Conservation (phyloP, 371 early-diverging fungal genomes). For the Thermomucor indicae-seudaticae region DNA sequence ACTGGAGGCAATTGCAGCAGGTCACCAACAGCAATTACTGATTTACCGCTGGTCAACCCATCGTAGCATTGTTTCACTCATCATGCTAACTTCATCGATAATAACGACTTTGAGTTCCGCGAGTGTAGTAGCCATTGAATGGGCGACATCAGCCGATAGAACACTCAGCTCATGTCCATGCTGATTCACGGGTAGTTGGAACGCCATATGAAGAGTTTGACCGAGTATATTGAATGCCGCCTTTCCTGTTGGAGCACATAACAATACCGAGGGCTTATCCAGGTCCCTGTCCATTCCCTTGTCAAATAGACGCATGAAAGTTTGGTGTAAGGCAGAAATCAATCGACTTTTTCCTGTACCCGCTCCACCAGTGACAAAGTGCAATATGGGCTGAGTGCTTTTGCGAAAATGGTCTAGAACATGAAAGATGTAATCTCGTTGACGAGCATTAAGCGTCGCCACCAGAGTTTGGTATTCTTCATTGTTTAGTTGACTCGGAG, state of each 20-base stretch:
- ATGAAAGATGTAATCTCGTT: neutral
- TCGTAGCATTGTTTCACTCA: neutral
- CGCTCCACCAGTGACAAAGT: conserved; percentile 5
- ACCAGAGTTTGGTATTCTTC: neutral
- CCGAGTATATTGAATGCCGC: conserved; percentile 5
- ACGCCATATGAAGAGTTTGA: neutral
- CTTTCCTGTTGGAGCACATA: conserved; percentile 4
- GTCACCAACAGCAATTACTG: conserved; percentile 6
- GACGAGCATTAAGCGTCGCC: neutral
- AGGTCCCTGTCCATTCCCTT: neutral
- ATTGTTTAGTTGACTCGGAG: neutral
- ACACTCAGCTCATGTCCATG: neutral
- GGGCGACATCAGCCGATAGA: neutral
- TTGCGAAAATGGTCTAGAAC: neutral
- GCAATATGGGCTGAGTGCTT: neutral
- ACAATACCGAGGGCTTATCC: conserved; percentile 2
- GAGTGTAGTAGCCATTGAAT: neutral
- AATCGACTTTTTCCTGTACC: conserved; percentile 4
- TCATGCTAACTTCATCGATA: neutral
- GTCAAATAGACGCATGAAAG: neutral
- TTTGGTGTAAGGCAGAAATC: conserved; percentile 3
- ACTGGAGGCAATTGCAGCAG: conserved; percentile 8
- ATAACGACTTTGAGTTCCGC: neutral
- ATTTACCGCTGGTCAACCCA: neutral
- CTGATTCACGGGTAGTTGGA: conserved; percentile 1